Conservation (phyloP, 345 rosid genomes). For the Raphanus sativus region DNA sequence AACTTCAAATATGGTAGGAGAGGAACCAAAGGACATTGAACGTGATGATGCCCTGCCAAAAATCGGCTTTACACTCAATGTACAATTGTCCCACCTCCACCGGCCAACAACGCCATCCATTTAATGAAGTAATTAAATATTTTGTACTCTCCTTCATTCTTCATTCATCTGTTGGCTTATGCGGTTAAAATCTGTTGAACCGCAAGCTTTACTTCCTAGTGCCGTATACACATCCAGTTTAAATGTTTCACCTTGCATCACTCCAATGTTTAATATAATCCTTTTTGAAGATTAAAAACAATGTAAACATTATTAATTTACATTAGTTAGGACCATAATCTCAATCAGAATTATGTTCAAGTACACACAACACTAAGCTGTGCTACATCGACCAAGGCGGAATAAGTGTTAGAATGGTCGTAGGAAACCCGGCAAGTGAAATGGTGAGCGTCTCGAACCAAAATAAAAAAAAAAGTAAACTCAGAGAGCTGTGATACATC, state of each 20-base stretch:
- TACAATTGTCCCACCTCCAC: slow-evolving; percentile 2
- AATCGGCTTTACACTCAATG: slow-evolving; percentile 12
- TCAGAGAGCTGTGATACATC: slow-evolving; percentile 28
- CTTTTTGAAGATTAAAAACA: too few relatives aligned
- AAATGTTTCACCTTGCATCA: too few relatives aligned
- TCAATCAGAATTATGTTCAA: not conserved
- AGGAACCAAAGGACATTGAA: slow-evolving; percentile 22
- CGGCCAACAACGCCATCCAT: slow-evolving; percentile 18
- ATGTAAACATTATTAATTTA: too few relatives aligned
- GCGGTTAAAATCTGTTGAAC: not conserved
- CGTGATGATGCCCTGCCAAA: slow-evolving; percentile 13
- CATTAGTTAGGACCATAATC: not conserved
- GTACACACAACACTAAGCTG: not conserved
- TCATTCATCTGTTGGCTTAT: too few relatives aligned
- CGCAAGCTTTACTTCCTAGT: not conserved
- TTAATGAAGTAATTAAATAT: slow-evolving; percentile 13
- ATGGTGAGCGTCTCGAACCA: slow-evolving; percentile 69
- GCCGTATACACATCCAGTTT: not conserved
- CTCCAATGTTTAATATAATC: too few relatives aligned
- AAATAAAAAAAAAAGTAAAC: slow-evolving; percentile 60
- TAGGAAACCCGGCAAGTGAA: slow-evolving; percentile 80
- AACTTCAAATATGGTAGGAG: slow-evolving; percentile 2
- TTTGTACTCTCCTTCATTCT: slow-evolving; percentile 1
- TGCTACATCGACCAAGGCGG: not conserved
- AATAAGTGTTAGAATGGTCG: slow-evolving; percentile 12